phyloP scores from a whole-genome alignment of 2,329 filamentous ascomycete species.

The Cadophora luteo-olivacea region DNA sequence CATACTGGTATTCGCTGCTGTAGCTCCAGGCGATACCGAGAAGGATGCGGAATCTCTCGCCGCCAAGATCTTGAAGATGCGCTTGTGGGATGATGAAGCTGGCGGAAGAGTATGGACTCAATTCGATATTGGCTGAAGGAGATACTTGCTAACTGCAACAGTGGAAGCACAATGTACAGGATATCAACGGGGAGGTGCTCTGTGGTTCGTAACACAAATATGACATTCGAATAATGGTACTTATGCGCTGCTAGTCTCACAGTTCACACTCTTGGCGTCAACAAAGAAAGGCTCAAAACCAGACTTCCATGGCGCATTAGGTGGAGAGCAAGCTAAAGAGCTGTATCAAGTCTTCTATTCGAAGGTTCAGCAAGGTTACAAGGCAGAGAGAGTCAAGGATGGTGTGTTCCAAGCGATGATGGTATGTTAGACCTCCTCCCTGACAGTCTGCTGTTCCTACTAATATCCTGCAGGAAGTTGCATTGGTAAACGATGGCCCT shows the following conservation, averaged over 20 bases:
- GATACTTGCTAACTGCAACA: slow-evolving; percentile 48
- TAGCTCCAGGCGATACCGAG: slow-evolving; percentile 87
- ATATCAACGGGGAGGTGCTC: slow-evolving; percentile 90
- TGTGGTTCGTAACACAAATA: slow-evolving; percentile 67
- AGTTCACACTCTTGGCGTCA: slow-evolving; percentile 91
- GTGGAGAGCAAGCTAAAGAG: slow-evolving; percentile 76
- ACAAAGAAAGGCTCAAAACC: slow-evolving; percentile 98
- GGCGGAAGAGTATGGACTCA: slow-evolving; percentile 40
- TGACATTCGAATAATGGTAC: background rate
- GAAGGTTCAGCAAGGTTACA: slow-evolving; percentile 76
- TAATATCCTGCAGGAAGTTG: slow-evolving; percentile 65
- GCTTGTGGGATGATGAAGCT: slow-evolving; percentile 70
- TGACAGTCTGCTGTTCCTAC: background rate
- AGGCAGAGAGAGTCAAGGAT: slow-evolving; percentile 80
- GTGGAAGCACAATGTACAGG: slow-evolving; percentile 91
- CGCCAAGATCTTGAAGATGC: slow-evolving; percentile 85
- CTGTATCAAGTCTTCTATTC: slow-evolving; percentile 86
- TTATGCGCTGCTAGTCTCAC: slow-evolving; percentile 70
- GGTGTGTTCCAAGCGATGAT: slow-evolving; percentile 99
- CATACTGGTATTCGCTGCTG: slow-evolving; percentile 87
- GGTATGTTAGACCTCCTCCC: slow-evolving; percentile 46
- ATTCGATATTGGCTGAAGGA: background rate
- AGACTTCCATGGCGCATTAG: slow-evolving; percentile 89
- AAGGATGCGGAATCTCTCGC: slow-evolving; percentile 88
- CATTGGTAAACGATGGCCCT: slow-evolving; percentile 84